Base-by-base conservation (phyloP, 2,329 filamentous ascomycete genomes). In the Fusarium continuum region DNA sequence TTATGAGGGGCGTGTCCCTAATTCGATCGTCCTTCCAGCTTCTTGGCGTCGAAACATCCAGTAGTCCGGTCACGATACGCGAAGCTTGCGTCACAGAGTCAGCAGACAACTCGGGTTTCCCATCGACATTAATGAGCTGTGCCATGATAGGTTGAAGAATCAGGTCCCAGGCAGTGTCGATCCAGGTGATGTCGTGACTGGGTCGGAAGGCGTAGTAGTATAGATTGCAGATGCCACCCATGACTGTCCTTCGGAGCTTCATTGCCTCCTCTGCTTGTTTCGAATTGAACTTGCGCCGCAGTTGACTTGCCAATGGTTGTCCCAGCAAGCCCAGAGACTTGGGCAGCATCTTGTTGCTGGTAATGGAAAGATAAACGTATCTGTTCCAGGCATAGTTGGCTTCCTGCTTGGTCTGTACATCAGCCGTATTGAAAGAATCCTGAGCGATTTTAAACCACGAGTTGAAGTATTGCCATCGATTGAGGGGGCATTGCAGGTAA, bases 321-420 rank as follows among this genome's bases (percentile, higher is more conserved):
- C 84, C 85, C 3, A 96, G 79, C 1, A 75, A 77, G 4, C 57
- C 65, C 16, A 74, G 69, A 8, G 65, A 65, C 32, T 77, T 76
- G 9, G 67, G 78, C 45, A 65, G 61, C 69, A 89, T 85, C 40
- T 84, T 87, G 23, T 85, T 78, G 64, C 89, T 87, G 1, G 88
- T 83, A 49, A 89, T 84, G 14, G 92, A 83, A 7, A 88, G 85
- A 72, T 90, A 96, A 17, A 95, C 85, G 38, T 97, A 87, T 48
- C 91, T 89, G 68, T 91, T 92, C 91, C 94, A 97, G 1, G 93
- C 93, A 52, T 88, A 80, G 70, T 94, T 92, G 19, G 93, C 91
- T 70, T 96, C 88, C 13, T 86, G 81, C 68, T 89, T 92, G 38
- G 89, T 90, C 38, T 83, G 78, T 4, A 83, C 78, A 62, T 97